A percentile compares a stretch with the other conserved stretches of the same genome.
Conservation (phyloP, 495 filamentous ascomycete genomes). For the Penicillium turbatum region DNA sequence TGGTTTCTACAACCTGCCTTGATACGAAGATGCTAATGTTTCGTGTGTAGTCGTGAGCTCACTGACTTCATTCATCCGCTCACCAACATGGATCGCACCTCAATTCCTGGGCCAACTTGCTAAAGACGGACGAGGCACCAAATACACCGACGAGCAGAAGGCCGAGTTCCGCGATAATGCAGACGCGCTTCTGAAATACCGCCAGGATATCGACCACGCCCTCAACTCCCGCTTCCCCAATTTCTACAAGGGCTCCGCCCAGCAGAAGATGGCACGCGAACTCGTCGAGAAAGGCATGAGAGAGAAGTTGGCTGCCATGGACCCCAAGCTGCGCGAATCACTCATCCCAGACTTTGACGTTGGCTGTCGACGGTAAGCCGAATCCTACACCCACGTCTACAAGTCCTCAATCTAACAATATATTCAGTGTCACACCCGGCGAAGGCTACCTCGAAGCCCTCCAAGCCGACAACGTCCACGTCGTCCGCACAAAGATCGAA, state of each 20-base stretch:
- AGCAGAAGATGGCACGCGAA: neutral
- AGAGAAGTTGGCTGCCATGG: neutral
- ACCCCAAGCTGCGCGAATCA: constrained; percentile 14
- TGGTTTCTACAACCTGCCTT: neutral
- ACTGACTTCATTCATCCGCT: constrained; percentile 46
- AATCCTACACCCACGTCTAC: no score
- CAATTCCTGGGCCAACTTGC: neutral
- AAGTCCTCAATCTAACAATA: no score
- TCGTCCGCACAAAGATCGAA: constrained; percentile 28
- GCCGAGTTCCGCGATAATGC: neutral
- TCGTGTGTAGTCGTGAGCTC: neutral
- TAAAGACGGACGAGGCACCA: neutral
- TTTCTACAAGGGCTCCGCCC: neutral
- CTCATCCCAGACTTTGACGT: constrained; percentile 34
- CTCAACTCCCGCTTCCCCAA: neutral
- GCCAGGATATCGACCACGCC: neutral
- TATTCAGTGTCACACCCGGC: constrained; percentile 37
- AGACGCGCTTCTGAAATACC: neutral
- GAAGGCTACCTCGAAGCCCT: constrained; percentile 38
- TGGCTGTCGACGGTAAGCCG: constrained; percentile 25
- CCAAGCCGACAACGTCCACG: constrained; percentile 31
- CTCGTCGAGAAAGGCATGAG: neutral
- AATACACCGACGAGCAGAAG: neutral
- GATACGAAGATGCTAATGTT: neutral
- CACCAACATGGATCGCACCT: constrained; percentile 21